Evolutionary conservation across 1,284 basidiomycete genomes (phyloP).

Genomic region (Violaceomyces palustris): DNA sequence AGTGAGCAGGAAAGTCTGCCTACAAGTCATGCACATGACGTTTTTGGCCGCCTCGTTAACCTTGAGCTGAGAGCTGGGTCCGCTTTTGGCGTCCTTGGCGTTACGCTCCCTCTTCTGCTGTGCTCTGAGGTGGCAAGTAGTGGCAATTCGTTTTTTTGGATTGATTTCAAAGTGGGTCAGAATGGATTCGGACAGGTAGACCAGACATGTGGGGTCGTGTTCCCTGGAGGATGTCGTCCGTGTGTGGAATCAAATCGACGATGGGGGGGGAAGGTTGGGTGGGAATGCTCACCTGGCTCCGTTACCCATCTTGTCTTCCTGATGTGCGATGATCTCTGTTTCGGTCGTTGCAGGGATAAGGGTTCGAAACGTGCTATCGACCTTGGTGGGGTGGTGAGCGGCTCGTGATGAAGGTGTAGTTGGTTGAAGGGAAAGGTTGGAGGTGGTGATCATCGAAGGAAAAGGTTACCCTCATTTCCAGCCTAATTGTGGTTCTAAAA

Average conservation of each 20-base stretch:
- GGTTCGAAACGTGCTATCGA: no score
- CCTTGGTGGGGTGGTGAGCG: no score
- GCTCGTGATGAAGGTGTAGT: no score
- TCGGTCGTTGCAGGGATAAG: no score
- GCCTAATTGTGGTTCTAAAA: no score
- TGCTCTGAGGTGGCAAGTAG: slow-evolving; percentile 20
- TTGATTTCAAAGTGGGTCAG: neutral
- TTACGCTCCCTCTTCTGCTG: slow-evolving; percentile 51
- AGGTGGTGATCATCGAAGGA: no score
- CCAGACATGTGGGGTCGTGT: no score
- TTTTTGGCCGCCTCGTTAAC: slow-evolving; percentile 54
- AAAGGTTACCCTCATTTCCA: no score
- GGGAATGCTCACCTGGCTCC: slow-evolving; percentile 28
- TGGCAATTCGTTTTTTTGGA: neutral
- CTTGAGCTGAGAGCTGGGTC: slow-evolving; percentile 48
- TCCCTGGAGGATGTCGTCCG: no score
- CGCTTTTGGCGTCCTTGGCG: slow-evolving; percentile 37
- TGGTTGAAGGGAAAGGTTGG: no score
- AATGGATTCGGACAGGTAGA: neutral
- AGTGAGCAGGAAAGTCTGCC: slow-evolving; percentile 57
- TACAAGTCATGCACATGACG: slow-evolving; percentile 56
- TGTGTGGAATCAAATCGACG: no score
- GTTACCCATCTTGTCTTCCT: slow-evolving; percentile 42
- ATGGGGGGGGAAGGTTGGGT: neutral
- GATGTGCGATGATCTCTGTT: no score